A percentile compares a stretch with the other conserved stretches of the same genome.
Conservation (phyloP, 768 basidiomycete genomes). For the Mycena capillaripes region DNA sequence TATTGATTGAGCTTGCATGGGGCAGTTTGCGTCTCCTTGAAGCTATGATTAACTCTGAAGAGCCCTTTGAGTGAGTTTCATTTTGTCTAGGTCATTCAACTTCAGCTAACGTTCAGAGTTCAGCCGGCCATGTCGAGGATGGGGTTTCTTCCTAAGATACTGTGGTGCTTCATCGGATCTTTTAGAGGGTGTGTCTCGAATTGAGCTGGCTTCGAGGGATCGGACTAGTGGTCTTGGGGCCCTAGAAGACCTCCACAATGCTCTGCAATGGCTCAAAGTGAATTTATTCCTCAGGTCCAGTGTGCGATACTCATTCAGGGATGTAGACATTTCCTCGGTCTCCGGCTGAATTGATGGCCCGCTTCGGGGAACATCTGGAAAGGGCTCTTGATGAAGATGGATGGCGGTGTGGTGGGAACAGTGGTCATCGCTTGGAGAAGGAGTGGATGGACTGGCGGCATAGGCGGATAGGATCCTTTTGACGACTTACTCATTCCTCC, state of each 20-base stretch:
- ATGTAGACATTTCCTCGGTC: conserved; percentile 4
- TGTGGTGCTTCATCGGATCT: background rate
- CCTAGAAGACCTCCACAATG: background rate
- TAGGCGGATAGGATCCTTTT: conserved; percentile 6
- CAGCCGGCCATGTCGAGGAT: conserved; percentile 2
- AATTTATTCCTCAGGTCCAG: background rate
- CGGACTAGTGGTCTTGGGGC: background rate
- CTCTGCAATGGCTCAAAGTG: conserved; percentile 3
- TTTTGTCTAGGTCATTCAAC: conserved; percentile 2
- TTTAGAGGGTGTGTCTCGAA: background rate
- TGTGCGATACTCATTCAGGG: background rate
- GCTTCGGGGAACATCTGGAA: conserved; percentile 7
- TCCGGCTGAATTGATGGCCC: conserved; percentile 4
- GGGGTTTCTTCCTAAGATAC: conserved; percentile 10
- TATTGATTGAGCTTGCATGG: conserved; percentile 12
- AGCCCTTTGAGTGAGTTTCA: conserved; percentile 7
- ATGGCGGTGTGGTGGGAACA: conserved; percentile 13
- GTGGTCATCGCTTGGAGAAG: conserved; percentile 5
- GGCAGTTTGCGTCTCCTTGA: conserved; percentile 12
- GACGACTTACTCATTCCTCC: too few species aligned
- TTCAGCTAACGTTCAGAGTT: conserved; percentile 13
- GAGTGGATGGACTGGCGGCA: conserved; percentile 7
- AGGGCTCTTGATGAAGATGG: conserved; percentile 8
- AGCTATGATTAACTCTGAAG: conserved; percentile 9
- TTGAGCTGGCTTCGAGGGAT: background rate